Percentiles rank a stretch among this genome's conserved stretches.
Evolutionary conservation across 2,329 filamentous ascomycete species (phyloP).

Genomic region (Epichloe glyceriae): DNA sequence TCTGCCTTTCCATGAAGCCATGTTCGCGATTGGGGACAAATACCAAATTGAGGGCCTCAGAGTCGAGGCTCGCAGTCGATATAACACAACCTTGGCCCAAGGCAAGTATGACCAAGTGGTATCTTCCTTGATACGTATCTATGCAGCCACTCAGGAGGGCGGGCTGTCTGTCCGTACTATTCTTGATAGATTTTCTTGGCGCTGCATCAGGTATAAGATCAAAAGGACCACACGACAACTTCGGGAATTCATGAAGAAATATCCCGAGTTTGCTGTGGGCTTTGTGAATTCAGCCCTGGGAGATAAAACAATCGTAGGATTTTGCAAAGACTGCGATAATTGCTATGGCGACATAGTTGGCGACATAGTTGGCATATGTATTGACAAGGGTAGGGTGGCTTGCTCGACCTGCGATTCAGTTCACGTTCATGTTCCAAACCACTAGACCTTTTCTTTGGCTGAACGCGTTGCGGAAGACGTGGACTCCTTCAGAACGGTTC

Average conservation of each 20-base stretch:
- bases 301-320: fast-evolving
- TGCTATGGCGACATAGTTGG: too few species aligned
- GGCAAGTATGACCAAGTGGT: fast-evolving
- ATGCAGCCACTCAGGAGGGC: neutral
- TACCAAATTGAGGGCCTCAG: neutral
- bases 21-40: neutral
- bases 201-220: neutral
- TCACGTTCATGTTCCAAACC: too few species aligned
- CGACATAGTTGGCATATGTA: too few species aligned
- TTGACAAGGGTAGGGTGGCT: fast-evolving
- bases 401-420: too few species aligned
- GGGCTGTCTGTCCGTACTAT: neutral
- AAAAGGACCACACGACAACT: neutral
- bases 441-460: too few species aligned
- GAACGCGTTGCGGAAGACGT: too few species aligned
- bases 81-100: neutral
- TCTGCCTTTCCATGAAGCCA: neutral
- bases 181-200: neutral
- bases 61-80: neutral
- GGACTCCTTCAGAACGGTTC: too few species aligned
- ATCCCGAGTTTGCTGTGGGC: neutral
- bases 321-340: neutral
- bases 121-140: neutral
- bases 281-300: neutral
- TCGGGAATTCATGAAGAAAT: neutral